Evolutionary conservation across 2,329 filamentous ascomycete genomes (phyloP), one percentile per base, ranked within the genome.

Genomic region (Aplosporella prunicola): DNA sequence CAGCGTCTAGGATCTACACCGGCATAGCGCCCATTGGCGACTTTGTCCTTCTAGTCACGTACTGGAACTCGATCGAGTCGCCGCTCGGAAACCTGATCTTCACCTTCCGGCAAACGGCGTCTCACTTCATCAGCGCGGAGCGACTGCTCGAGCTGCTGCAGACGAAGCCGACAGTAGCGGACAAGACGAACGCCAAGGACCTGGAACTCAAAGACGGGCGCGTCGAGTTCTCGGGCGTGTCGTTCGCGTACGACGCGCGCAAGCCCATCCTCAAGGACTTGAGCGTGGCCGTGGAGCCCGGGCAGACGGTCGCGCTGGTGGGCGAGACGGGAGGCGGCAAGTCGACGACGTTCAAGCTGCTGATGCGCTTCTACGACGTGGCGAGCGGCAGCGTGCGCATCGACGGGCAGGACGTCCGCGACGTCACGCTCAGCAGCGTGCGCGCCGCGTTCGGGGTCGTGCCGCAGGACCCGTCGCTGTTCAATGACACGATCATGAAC

Each of bases 31-130:
- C 69, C 0, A 61, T 78, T 9, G 77, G 77, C 26, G 70, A 69
- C 42, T 78, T 84, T 43, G 72, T 82, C 4, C 76, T 77, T 13
- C 56, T 84, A 17, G 62, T 80, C 11, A 68, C 72, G 22, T 83
- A 82, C 54, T 84, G 79, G 79, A 41, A 49, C 13, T 57, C 56
- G 0, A 60, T 67, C 47, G 61, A 63, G 39, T 51, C 50, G 3
- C 72, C 72, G 5, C 55, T 77, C 3, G 59, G 62, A n/a, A 61
- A 63, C 9, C 61, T 78, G 26, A 64, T 66, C 1, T 66, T 60
- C 45, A 67, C 66, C 18, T 67, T 71, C 40, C 60, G 62, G 15
- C 60, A 62, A 31, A 57, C 76, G 20, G 62, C 66, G 3, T 58
- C 61, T 14, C 68, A 74, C 32, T 58, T 84, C 17, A 72, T 82